Evolutionary conservation across 257 asterid species (phyloP).

Genomic region (Thymus mandschuricus): DNA sequence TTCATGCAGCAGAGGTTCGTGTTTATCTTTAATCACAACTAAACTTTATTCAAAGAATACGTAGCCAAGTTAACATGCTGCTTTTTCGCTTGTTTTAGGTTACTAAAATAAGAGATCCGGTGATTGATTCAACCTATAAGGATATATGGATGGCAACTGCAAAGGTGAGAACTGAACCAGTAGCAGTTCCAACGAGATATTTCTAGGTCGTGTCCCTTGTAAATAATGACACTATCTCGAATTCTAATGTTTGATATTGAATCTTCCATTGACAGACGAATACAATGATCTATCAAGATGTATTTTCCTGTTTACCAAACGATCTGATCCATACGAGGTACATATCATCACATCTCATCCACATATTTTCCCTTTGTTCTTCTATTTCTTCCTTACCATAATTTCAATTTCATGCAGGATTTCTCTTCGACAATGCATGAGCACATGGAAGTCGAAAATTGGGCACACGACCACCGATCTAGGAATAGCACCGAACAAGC

Average conservation of each 20-base stretch:
- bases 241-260: not conserved
- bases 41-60: constrained; percentile 13
- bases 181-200: not conserved
- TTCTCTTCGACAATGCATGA: constrained; percentile 88
- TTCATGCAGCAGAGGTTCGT: constrained; percentile 70
- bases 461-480: constrained; percentile 84
- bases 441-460: constrained; percentile 68
- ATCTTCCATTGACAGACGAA: constrained; percentile 65
- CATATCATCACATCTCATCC: constrained; percentile 8
- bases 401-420: constrained; percentile 45
- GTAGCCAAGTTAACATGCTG: constrained; percentile 8
- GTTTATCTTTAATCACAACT: constrained; percentile 20
- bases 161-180: constrained; percentile 55
- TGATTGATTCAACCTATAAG: constrained; percentile 80
- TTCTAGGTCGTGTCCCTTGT: not conserved
- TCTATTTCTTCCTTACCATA: constrained; percentile 15
- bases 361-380: constrained; percentile 11
- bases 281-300: constrained; percentile 86
- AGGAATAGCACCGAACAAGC: constrained; percentile 78
- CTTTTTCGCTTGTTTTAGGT: constrained; percentile 45
- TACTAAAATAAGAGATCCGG: constrained; percentile 75
- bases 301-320: constrained; percentile 87
- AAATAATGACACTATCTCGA: not conserved
- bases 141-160: constrained; percentile 98
- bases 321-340: constrained; percentile 94